Percentiles rank a stretch among this genome's conserved stretches.
phyloP scores from a whole-genome alignment of 257 asterid genomes.

The Marsdenia floribunda region DNA sequence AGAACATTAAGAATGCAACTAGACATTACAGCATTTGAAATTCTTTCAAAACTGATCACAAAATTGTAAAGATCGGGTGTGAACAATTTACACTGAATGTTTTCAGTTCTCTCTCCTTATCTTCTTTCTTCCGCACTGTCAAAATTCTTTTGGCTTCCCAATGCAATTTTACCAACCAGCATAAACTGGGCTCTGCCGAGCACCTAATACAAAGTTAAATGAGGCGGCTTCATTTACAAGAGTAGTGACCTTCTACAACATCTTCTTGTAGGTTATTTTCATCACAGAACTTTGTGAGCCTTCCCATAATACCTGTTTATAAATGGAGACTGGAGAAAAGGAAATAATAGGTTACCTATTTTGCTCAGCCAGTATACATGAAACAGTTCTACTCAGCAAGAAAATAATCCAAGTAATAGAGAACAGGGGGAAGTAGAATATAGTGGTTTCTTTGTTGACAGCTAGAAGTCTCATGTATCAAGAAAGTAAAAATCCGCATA shows the following conservation, averaged over 20 bases:
- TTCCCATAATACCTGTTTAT: conserved; percentile 91
- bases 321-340: conserved; percentile 57
- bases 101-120: not conserved
- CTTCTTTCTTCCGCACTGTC: conserved; percentile 9
- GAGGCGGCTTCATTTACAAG: not conserved
- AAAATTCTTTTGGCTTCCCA: conserved; percentile 3
- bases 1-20: not conserved
- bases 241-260: not conserved
- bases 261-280: not conserved
- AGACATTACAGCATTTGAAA: conserved; percentile 2
- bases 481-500: not conserved
- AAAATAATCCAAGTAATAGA: not conserved
- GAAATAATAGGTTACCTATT: not conserved
- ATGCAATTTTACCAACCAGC: not conserved
- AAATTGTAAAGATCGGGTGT: conserved; percentile 1
- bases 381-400: not conserved
- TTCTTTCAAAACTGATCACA: not conserved
- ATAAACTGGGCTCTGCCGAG: not conserved
- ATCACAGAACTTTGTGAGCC: conserved; percentile 61
- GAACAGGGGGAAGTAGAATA: not conserved
- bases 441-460: not conserved
- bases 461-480: not conserved
- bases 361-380: not conserved
- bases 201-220: not conserved
- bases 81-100: not conserved